A percentile compares a stretch with the other conserved stretches of the same genome.
These are phyloP conservation scores for Effrenium voratum DNA, from an alignment of 73 alveolate genomes.

Conservation along the genomic window DNA sequence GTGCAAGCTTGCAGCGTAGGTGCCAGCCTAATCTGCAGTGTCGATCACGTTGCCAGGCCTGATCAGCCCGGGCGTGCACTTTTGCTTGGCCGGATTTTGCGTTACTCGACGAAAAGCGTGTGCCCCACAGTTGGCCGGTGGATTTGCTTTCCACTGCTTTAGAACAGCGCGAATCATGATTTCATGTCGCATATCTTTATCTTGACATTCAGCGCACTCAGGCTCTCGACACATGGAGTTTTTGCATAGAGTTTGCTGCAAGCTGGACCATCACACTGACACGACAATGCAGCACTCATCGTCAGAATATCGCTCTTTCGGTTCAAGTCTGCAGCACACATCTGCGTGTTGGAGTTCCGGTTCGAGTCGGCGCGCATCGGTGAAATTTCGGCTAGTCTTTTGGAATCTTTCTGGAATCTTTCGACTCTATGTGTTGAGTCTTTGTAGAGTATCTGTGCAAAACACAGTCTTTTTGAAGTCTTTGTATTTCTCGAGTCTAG, in stretches of 20 bases:
- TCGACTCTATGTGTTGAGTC: neutral
- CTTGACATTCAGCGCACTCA: neutral
- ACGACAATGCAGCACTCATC: slow-evolving; percentile 20
- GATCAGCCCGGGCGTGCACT: neutral
- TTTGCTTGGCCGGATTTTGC: neutral
- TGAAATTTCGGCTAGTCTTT: slow-evolving; percentile 4
- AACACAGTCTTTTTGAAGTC: neutral
- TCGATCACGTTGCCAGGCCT: neutral
- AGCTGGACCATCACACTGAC: slow-evolving; percentile 12
- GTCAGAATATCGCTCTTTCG: neutral
- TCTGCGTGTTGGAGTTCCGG: neutral
- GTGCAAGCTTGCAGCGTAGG: slow-evolving; percentile 13
- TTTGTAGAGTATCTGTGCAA: neutral
- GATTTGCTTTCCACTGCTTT: neutral
- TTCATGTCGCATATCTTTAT: neutral
- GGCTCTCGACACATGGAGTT: neutral
- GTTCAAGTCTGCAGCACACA: neutral
- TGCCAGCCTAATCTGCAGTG: neutral
- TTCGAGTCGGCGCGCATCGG: neutral
- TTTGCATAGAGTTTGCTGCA: neutral
- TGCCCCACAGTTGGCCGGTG: slow-evolving; percentile 9
- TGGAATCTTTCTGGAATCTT: neutral
- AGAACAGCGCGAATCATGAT: neutral
- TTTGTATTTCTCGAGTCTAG: neutral
- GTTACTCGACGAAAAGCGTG: neutral